Evolutionary conservation across 106 monocot genomes (phyloP).

Genomic region (Narthecium ossifragum): DNA sequence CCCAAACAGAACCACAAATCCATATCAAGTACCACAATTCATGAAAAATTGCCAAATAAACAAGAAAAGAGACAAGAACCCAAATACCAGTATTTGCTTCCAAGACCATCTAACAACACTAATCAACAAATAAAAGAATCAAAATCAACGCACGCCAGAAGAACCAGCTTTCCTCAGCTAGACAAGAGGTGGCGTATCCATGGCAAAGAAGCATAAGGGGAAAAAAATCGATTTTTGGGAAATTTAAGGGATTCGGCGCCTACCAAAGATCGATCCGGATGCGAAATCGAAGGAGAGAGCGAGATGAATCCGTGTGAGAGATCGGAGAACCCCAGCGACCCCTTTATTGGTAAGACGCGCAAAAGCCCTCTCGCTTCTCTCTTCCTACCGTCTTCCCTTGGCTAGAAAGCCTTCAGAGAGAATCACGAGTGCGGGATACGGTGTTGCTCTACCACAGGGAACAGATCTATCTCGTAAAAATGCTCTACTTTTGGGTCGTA

Average conservation of each 20-base stretch:
- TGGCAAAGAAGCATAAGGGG: background rate
- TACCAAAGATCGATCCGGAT: background rate
- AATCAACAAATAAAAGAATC: background rate
- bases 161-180: background rate
- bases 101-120: too few relatives aligned
- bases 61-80: background rate
- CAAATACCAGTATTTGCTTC: too few relatives aligned
- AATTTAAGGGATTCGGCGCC: background rate
- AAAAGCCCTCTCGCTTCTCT: too few relatives aligned
- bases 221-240: background rate
- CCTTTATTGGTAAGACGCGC: background rate
- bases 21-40: too few relatives aligned
- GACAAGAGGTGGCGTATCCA: too few relatives aligned
- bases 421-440: background rate
- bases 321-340: background rate
- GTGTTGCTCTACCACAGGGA: background rate
- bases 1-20: too few relatives aligned
- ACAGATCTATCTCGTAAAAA: too few relatives aligned
- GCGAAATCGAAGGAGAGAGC: background rate
- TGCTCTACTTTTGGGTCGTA: too few relatives aligned
- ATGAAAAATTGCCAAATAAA: too few relatives aligned
- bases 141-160: background rate
- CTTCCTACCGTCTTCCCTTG: too few relatives aligned
- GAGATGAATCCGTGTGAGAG: background rate
- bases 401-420: background rate